Evolutionary conservation across 257 asterid species (phyloP).

Genomic region (Primulina eburnea): DNA sequence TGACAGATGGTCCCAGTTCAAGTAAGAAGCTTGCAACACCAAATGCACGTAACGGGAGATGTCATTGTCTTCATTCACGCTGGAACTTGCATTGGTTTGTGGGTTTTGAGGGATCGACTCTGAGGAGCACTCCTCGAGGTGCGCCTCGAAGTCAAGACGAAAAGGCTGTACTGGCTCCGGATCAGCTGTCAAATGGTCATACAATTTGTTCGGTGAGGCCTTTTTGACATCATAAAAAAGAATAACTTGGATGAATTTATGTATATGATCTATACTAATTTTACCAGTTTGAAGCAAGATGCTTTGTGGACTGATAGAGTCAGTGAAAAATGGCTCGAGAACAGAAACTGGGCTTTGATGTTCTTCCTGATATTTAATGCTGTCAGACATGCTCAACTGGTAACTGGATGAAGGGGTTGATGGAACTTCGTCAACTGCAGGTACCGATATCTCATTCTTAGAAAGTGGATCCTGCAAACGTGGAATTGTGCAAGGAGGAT

Average conservation of each 20-base stretch:
- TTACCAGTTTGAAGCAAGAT: constrained; percentile 41
- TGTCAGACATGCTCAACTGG: constrained; percentile 7
- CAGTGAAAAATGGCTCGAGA: constrained; percentile 55
- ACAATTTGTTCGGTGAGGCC: constrained; percentile 11
- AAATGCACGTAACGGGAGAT: constrained; percentile 45
- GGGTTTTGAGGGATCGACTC: constrained; percentile 27
- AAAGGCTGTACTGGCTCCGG: constrained; percentile 40
- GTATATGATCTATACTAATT: background rate
- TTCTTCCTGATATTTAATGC: constrained; percentile 52
- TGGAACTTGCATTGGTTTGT: constrained; percentile 19
- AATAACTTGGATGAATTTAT: background rate
- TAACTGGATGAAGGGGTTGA: constrained; percentile 36
- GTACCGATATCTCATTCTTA: constrained; percentile 30
- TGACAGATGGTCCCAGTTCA: constrained; percentile 49
- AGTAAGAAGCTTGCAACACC: constrained; percentile 46
- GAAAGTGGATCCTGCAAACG: constrained; percentile 36
- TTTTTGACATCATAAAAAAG: background rate
- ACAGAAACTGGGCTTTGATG: constrained; percentile 81
- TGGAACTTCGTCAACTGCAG: constrained; percentile 35
- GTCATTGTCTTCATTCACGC: constrained; percentile 39
- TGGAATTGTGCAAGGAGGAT: constrained; percentile 18
- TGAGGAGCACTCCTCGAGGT: constrained; percentile 46
- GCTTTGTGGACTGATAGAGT: constrained; percentile 49
- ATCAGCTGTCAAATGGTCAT: constrained; percentile 35
- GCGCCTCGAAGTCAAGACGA: constrained; percentile 51